These are phyloP conservation scores for Mycena sp. DNA, from an alignment of 1,284 basidiomycete species.

Conservation along the genomic window DNA sequence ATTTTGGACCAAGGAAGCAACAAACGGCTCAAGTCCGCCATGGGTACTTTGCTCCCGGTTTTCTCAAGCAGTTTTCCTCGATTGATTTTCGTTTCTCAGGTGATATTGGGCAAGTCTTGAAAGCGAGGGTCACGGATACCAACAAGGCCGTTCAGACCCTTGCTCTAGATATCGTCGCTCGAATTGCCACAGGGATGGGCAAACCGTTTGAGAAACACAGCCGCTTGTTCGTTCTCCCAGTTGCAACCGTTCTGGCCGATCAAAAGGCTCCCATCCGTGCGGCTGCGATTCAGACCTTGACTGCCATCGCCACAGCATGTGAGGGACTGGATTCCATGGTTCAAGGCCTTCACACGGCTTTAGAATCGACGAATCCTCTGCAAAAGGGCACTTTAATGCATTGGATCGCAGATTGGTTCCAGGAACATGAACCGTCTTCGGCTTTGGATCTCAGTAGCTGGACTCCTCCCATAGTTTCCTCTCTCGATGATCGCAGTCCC, in stretches of 20 bases:
- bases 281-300: conserved; percentile 83
- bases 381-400: conserved; percentile 87
- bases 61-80: neutral
- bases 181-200: conserved; percentile 94
- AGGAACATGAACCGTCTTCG: conserved; percentile 66
- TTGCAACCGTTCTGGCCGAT: conserved; percentile 90
- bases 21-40: conserved; percentile 89
- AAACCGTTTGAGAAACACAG: conserved; percentile 93
- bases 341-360: conserved; percentile 78
- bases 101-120: conserved; percentile 91
- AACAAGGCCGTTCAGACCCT: conserved; percentile 95
- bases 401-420: conserved; percentile 89
- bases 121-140: conserved; percentile 89
- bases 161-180: conserved; percentile 90
- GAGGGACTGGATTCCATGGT: conserved; percentile 89
- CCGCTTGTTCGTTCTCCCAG: conserved; percentile 80
- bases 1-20: conserved; percentile 92
- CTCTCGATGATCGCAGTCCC: conserved; percentile 91
- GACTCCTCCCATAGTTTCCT: conserved; percentile 78
- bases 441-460: conserved; percentile 83
- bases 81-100: conserved; percentile 56
- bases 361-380: conserved; percentile 91
- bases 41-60: conserved; percentile 70
- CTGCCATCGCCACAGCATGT: conserved; percentile 87
- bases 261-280: conserved; percentile 91